phyloP scores from a whole-genome alignment of 768 basidiomycete genomes.

The Calocera viscosa region DNA sequence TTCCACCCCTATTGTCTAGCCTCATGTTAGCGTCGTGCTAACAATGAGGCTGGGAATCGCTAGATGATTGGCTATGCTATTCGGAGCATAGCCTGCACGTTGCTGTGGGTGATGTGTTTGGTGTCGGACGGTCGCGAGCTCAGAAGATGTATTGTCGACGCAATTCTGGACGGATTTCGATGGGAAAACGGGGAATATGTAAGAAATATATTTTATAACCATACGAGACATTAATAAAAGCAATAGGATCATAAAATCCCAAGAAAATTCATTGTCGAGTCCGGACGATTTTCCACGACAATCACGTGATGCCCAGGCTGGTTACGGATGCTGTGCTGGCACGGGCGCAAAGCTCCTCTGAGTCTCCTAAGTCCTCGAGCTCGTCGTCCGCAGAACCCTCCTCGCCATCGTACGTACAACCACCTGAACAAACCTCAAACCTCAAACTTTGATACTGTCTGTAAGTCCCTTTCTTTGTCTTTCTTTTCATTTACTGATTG shows the following conservation, averaged over 20 bases:
- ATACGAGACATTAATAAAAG: background rate
- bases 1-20: background rate
- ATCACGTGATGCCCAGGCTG: background rate
- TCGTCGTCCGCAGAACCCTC: background rate
- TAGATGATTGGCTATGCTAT: background rate
- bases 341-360: background rate
- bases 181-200: background rate
- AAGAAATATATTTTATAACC: background rate
- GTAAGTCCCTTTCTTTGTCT: background rate
- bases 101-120: background rate
- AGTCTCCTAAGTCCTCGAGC: slow-evolving; percentile 1
- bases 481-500: background rate
- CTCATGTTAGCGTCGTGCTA: background rate
- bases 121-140: background rate
- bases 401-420: background rate
- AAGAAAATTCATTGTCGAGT: background rate
- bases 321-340: background rate
- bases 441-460: background rate
- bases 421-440: background rate
- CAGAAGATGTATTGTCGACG: background rate
- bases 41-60: background rate
- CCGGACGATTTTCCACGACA: background rate
- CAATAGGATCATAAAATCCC: background rate
- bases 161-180: background rate
- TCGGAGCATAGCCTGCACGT: background rate